A percentile compares a stretch with the other conserved stretches of the same genome.
Conservation (phyloP, 176 grass and related monocot species). For the Bothriochloa decipiens region DNA sequence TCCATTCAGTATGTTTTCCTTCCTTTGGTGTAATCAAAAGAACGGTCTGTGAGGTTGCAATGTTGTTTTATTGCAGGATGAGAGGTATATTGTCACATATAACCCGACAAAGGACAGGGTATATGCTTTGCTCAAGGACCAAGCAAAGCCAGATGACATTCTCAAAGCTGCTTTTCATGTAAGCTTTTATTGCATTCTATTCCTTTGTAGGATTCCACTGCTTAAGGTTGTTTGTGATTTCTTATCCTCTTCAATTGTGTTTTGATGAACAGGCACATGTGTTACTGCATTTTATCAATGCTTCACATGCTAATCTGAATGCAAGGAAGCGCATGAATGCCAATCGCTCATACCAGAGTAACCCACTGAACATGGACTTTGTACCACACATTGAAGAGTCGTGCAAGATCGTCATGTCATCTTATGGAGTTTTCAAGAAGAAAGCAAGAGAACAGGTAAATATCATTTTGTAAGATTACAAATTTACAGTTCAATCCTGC, state of each 20-base stretch:
- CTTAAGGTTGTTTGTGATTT: slow-evolving; percentile 2
- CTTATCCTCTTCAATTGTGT: slow-evolving; percentile 18
- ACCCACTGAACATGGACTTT: slow-evolving; percentile 68
- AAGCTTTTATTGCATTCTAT: slow-evolving; percentile 33
- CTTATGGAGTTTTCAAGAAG: slow-evolving; percentile 88
- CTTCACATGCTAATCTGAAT: slow-evolving; percentile 69
- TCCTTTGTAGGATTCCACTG: slow-evolving; percentile 12
- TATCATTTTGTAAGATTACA: neutral
- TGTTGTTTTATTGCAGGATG: slow-evolving; percentile 55
- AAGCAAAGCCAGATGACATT: slow-evolving; percentile 96
- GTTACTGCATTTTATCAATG: slow-evolving; percentile 84
- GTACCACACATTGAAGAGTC: slow-evolving; percentile 83
- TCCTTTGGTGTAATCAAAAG: slow-evolving; percentile 14
- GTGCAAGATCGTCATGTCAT: slow-evolving; percentile 88
- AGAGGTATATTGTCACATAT: slow-evolving; percentile 94
- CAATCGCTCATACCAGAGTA: slow-evolving; percentile 47
- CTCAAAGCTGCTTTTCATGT: slow-evolving; percentile 98
- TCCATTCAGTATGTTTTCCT: slow-evolving; percentile 1
- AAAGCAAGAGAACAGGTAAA: slow-evolving; percentile 92
- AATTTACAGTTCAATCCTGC: neutral
- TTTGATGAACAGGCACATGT: slow-evolving; percentile 78
- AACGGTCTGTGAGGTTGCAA: neutral
- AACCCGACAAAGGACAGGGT: slow-evolving; percentile 95
- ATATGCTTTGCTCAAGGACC: slow-evolving; percentile 97
- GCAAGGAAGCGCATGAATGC: slow-evolving; percentile 55